Base-by-base conservation (phyloP, 495 filamentous ascomycete species). In the Lasiosphaeria hispida region DNA sequence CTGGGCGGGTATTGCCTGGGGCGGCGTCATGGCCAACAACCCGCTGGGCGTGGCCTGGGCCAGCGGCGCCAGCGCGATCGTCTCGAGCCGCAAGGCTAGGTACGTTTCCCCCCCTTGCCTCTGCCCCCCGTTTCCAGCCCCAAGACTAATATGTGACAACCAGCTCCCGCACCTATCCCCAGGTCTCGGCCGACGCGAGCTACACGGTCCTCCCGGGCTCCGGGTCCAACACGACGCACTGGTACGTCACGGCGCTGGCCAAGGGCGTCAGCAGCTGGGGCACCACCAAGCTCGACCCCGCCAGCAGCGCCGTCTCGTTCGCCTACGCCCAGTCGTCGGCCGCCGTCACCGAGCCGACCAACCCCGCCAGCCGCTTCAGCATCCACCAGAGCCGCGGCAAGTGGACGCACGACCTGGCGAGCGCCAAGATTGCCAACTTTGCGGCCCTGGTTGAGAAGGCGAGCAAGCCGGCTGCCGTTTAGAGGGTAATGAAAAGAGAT, bases 1-100 rank as follows among this genome's bases (percentile, higher is more conserved):
- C 33, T 75, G 73, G 73, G 73, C 72, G 0, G 72, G 67, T 6
- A 44, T 75, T 5, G 73, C 72, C 7, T 74, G 70, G 65, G 73
- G 73, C 17, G 73, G 72, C 38, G 47, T 53, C 58, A 75, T 75
- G 73, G 61, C 63, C 50, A 74, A 74, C 61, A 74, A 75, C 63
- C 72, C 73, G 11, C 62, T 75, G 51, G 65, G 66, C 6, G 66
- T 75, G 10, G 69, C 57, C 13, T 75, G 73, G 73, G 60, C 72
- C 13, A 72, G 66, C 58, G 67, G 61, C 9, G 40, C 48, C 35
- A 64, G 23, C 13, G 49, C 61, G 3, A 59, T 72, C 10, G 66
- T 66, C 5, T 67, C 73, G 17, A 67, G 63, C 47, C 72, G 73
- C 40, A 54, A 53, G 35, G 70, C 66, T 19, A 59, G 47, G 61